phyloP scores from a whole-genome alignment of 176 grass and related monocot genomes.

The Eleusine indica region DNA sequence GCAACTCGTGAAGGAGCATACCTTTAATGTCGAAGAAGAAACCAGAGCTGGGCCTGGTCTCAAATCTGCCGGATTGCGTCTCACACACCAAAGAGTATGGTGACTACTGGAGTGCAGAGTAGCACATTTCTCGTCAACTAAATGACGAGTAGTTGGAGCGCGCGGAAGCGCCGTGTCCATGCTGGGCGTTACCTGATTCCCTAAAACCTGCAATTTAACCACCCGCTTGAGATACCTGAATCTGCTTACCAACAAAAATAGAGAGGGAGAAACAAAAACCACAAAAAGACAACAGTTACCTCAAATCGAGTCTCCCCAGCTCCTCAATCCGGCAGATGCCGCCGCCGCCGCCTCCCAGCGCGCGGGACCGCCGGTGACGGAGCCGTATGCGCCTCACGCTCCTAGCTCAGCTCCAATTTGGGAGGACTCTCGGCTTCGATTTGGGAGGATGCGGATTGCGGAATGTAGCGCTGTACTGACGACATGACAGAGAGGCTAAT shows the following conservation, averaged over 20 bases:
- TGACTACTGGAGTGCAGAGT: slow-evolving; percentile 6
- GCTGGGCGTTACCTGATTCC: not conserved
- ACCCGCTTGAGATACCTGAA: not conserved
- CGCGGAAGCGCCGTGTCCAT: slow-evolving; percentile 39
- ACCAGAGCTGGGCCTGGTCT: not conserved
- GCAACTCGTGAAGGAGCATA: slow-evolving; percentile 31
- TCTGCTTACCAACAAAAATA: not conserved
- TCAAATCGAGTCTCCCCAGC: not conserved
- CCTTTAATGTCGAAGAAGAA: slow-evolving; percentile 23
- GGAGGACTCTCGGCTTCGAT: slow-evolving; percentile 14
- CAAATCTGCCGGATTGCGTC: slow-evolving; percentile 2
- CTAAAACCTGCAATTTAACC: slow-evolving; percentile 16
- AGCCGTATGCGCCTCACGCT: not conserved
- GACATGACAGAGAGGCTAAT: slow-evolving; percentile 36
- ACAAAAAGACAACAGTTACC: not conserved
- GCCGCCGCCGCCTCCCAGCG: not conserved
- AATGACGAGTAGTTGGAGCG: not conserved
- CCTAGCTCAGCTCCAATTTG: slow-evolving; percentile 29
- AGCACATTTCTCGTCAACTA: slow-evolving; percentile 29
- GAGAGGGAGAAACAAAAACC: not conserved
- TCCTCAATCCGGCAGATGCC: not conserved
- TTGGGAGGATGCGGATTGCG: slow-evolving; percentile 36
- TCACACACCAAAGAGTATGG: not conserved
- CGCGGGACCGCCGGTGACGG: not conserved
- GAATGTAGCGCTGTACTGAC: not conserved